Evolutionary conservation across 2,329 filamentous ascomycete species (phyloP).

Genomic region (Colletotrichum navitas): DNA sequence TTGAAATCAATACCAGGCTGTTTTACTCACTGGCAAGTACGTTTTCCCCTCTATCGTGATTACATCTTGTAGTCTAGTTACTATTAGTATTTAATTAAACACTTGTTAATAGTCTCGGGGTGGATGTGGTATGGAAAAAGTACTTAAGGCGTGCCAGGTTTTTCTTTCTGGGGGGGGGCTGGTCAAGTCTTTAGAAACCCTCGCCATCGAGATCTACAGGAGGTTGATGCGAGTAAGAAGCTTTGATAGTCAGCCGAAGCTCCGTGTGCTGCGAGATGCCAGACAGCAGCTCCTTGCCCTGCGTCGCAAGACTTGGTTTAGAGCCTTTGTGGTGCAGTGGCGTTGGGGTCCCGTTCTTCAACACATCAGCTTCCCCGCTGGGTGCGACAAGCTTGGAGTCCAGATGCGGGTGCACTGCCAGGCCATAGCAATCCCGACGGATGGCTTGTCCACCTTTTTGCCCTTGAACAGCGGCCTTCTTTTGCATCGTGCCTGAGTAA

Average conservation of each 20-base stretch:
- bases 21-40: no score
- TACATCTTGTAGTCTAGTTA: no score
- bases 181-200: neutral
- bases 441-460: conserved; percentile 1
- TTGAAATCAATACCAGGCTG: no score
- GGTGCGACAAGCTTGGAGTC: conserved; percentile 15
- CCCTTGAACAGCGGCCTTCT: conserved; percentile 24
- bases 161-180: neutral
- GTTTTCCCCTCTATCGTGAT: no score
- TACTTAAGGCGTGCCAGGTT: no score
- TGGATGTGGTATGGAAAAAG: no score
- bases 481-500: conserved; percentile 18
- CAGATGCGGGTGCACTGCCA: conserved; percentile 9
- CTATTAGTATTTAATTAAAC: no score
- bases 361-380: conserved; percentile 6
- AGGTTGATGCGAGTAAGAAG: conserved; percentile 8
- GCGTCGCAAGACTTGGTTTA: neutral
- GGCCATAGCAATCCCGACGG: neutral
- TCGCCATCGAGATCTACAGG: conserved; percentile 28
- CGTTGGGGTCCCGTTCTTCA: conserved; percentile 14
- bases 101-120: no score
- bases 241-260: neutral
- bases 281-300: conserved; percentile 1
- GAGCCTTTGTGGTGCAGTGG: neutral
- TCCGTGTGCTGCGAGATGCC: neutral